Evolutionary conservation across 805 yeast species (phyloP).

Genomic region (Gaillardinia entomophila): DNA sequence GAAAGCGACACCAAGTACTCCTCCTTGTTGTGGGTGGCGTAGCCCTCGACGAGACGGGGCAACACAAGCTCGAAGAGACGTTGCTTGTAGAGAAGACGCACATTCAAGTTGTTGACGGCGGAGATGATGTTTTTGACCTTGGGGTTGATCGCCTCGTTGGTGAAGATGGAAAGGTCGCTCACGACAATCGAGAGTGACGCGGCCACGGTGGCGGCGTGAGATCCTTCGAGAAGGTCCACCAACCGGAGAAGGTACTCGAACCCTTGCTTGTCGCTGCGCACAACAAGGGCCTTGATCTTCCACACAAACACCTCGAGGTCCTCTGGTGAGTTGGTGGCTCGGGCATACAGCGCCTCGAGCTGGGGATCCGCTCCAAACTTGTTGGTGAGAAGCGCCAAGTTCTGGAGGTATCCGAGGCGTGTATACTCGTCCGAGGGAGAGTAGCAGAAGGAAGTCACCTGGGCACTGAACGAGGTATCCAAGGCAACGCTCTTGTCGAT

Average conservation of each 20-base stretch:
- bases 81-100: slow-evolving; percentile 74
- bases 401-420: slow-evolving; percentile 52
- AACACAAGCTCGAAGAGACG: slow-evolving; percentile 60
- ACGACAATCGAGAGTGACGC: slow-evolving; percentile 59
- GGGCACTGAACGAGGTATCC: no score
- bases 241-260: slow-evolving; percentile 14
- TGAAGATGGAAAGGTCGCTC: slow-evolving; percentile 59
- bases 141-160: slow-evolving; percentile 31
- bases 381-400: slow-evolving; percentile 51
- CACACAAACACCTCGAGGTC: slow-evolving; percentile 57
- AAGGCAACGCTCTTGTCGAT: slow-evolving; percentile 37
- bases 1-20: slow-evolving; percentile 64
- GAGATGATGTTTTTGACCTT: slow-evolving; percentile 28
- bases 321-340: slow-evolving; percentile 2
- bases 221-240: slow-evolving; percentile 20
- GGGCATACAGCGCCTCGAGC: slow-evolving; percentile 1
- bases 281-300: slow-evolving; percentile 64
- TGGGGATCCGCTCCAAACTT: slow-evolving; percentile 15
- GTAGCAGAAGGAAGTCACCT: slow-evolving; percentile 6
- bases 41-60: slow-evolving; percentile 48
- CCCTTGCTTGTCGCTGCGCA: slow-evolving; percentile 46
- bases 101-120: slow-evolving; percentile 49
- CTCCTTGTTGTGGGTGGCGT: slow-evolving; percentile 30
- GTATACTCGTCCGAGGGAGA: slow-evolving; percentile 19
- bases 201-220: slow-evolving; percentile 29